Conservation (phyloP, 1,284 basidiomycete species). For the Cryptococcus sp. region DNA sequence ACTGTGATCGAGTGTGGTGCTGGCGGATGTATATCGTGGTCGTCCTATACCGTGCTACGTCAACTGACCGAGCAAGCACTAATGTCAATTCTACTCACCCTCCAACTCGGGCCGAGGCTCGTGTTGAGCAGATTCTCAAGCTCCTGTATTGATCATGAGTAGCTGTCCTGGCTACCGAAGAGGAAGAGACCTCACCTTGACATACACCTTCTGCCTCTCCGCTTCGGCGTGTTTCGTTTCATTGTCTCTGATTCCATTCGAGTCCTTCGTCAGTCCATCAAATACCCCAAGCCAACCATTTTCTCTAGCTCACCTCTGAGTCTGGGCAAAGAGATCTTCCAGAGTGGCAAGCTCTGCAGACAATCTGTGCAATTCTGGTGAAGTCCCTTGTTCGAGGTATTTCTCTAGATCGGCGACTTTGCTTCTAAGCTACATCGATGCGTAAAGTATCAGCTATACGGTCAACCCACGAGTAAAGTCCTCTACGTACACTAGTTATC, state of each 20-base stretch:
- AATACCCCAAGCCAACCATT: too few species aligned
- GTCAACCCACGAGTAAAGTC: not conserved
- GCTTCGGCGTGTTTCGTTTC: conserved; percentile 36
- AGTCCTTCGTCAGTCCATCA: not conserved
- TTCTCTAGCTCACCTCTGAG: conserved; percentile 30
- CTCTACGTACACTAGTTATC: not conserved
- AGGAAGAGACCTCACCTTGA: conserved; percentile 26
- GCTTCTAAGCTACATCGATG: conserved; percentile 8
- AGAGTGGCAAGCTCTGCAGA: conserved; percentile 15
- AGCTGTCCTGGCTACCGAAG: not conserved
- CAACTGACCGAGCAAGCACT: not conserved
- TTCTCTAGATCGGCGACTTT: conserved; percentile 13
- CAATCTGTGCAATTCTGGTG: conserved; percentile 12
- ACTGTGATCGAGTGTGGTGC: conserved; percentile 14
- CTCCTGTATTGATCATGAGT: conserved; percentile 14
- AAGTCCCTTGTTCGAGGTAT: conserved; percentile 11
- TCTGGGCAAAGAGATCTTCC: conserved; percentile 33
- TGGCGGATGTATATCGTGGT: conserved; percentile 18
- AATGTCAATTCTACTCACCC: conserved; percentile 15
- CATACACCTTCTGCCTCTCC: conserved; percentile 37
- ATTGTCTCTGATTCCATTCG: conserved; percentile 33
- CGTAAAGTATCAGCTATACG: not conserved
- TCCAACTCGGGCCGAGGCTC: conserved; percentile 32
- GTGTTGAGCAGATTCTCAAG: conserved; percentile 36
- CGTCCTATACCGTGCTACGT: conserved; percentile 3